Evolutionary conservation across 2,329 filamentous ascomycete genomes (phyloP).

Genomic region (Saccharata proteae): DNA sequence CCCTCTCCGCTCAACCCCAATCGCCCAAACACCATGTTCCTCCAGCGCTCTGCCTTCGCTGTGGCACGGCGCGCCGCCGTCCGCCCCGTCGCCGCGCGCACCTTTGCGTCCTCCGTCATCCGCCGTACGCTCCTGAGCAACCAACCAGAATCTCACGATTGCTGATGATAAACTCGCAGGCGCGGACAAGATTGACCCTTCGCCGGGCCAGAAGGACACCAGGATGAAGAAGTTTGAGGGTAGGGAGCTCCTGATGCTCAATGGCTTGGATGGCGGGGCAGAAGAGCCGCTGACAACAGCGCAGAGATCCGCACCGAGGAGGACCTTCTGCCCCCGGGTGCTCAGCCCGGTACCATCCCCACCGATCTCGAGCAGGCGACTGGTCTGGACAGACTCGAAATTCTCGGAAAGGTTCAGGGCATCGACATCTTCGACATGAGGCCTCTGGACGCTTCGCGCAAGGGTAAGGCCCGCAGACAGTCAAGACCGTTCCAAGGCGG

Average conservation of each 20-base stretch:
- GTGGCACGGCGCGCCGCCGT: slow-evolving; percentile 33
- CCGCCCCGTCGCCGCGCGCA: slow-evolving; percentile 28
- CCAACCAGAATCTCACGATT: slow-evolving; percentile 19
- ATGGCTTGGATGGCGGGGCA: slow-evolving; percentile 2
- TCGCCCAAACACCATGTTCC: slow-evolving; percentile 30
- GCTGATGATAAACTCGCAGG: slow-evolving; percentile 20
- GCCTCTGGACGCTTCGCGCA: slow-evolving; percentile 81
- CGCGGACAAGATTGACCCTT: slow-evolving; percentile 22
- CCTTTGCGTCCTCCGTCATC: slow-evolving; percentile 34
- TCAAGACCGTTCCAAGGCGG: background rate
- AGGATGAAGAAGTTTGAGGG: slow-evolving; percentile 34
- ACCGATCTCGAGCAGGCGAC: slow-evolving; percentile 93
- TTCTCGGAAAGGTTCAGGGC: slow-evolving; percentile 98
- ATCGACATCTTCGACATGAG: slow-evolving; percentile 97
- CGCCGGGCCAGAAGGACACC: slow-evolving; percentile 23
- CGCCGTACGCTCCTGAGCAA: slow-evolving; percentile 28
- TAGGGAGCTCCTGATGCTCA: slow-evolving; percentile 19
- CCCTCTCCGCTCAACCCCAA: slow-evolving; percentile 24
- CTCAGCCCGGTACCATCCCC: slow-evolving; percentile 67
- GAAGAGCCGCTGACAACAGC: background rate
- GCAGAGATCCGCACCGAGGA: slow-evolving; percentile 72
- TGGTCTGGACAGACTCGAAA: slow-evolving; percentile 96
- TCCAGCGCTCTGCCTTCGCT: slow-evolving; percentile 38
- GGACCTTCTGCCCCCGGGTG: slow-evolving; percentile 82
- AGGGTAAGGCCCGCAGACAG: slow-evolving; percentile 44